Evolutionary conservation across 495 filamentous ascomycete species (phyloP).

Genomic region (Friedmanniomyces endolithicus): DNA sequence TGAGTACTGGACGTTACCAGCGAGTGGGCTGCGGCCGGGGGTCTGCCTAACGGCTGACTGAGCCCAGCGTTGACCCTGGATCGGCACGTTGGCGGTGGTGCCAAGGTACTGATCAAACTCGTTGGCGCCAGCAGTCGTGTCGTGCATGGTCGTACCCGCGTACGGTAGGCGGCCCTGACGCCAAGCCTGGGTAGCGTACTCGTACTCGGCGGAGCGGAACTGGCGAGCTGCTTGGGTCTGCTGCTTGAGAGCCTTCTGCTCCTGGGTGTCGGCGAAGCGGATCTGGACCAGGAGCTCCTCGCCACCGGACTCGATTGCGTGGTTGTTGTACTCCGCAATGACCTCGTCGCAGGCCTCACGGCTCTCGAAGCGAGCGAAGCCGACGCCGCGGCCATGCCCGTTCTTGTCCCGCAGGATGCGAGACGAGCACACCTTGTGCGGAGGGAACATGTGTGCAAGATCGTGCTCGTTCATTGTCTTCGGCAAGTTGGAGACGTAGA

Average conservation of each 20-base stretch:
- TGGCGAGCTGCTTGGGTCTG: slow-evolving; percentile 84
- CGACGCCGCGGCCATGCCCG: slow-evolving; percentile 88
- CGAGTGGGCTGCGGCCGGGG: slow-evolving; percentile 12
- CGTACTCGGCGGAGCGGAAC: slow-evolving; percentile 91
- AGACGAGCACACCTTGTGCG: slow-evolving; percentile 73
- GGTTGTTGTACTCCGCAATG: slow-evolving; percentile 71
- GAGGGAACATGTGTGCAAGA: slow-evolving; percentile 64
- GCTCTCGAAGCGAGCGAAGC: slow-evolving; percentile 87
- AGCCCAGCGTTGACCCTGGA: slow-evolving; percentile 19
- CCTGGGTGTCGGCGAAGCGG: slow-evolving; percentile 89
- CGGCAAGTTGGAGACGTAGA: slow-evolving; percentile 94
- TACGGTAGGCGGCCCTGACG: slow-evolving; percentile 14
- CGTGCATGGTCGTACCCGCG: slow-evolving; percentile 5
- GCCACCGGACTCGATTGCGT: slow-evolving; percentile 45
- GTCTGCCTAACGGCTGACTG: slow-evolving; percentile 14
- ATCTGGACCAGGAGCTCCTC: slow-evolving; percentile 77
- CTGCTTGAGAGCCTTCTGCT: slow-evolving; percentile 90
- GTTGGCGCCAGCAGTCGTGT: slow-evolving; percentile 3
- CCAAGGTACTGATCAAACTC: slow-evolving; percentile 21
- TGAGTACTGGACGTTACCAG: background rate
- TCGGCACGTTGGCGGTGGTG: slow-evolving; percentile 8
- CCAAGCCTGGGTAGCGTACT: slow-evolving; percentile 37
- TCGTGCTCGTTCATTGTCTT: slow-evolving; percentile 77
- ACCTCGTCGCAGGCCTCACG: slow-evolving; percentile 80
- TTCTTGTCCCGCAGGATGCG: slow-evolving; percentile 83